Base-by-base conservation (phyloP, 2,329 filamentous ascomycete genomes). In the Hirsutella rhossiliensis region DNA sequence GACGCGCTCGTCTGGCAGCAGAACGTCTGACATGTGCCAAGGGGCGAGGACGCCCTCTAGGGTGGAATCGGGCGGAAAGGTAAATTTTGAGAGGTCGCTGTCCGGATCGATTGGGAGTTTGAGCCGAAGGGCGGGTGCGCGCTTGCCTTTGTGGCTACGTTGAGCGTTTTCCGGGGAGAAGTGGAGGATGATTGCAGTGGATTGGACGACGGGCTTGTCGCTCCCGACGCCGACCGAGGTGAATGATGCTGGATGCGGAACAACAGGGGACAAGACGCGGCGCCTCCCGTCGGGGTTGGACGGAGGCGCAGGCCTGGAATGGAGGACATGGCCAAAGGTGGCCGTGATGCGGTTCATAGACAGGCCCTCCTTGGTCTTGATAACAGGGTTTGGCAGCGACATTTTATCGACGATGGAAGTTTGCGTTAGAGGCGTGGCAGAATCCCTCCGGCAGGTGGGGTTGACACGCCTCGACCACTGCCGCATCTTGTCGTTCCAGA, bases 301-400 rank as follows among this genome's bases (percentile, higher is more conserved):
- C 2, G 11, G 3, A 11, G 34, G 18, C 11, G 5, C 5, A 11
- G n/a, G 7, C 17, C 15, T 11, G 17, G 29, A 41, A 47, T 71
- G 68, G 0, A 78, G 63, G 30, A 77, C 48, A 43, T 73, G 68
- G 17, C 75, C 75, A 50, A 78, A 78, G 3, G 63, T 61, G 11
- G 72, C 72, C 3, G 53, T 56, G 2, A 68, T 66, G 6, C 52
- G 43, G 6, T 27, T 28, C 15, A 27, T 31, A n/a, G 38, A 11
- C 15, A 20, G 8, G 12, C 3, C 9, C 12, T 30, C 20, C 9
- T 7, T 15, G 15, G 41, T n/a, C 17, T 40, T 15, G 17, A n/a
- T 15, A 3, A 17, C 5, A n/a, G 12, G 12, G 4, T 7, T 28
- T 17, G 38, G 38, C 18, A 34, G 29, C 19, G 28, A 36, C 4